Conservation (phyloP, 2,329 filamentous ascomycete genomes). For the Exophiala sp. region DNA sequence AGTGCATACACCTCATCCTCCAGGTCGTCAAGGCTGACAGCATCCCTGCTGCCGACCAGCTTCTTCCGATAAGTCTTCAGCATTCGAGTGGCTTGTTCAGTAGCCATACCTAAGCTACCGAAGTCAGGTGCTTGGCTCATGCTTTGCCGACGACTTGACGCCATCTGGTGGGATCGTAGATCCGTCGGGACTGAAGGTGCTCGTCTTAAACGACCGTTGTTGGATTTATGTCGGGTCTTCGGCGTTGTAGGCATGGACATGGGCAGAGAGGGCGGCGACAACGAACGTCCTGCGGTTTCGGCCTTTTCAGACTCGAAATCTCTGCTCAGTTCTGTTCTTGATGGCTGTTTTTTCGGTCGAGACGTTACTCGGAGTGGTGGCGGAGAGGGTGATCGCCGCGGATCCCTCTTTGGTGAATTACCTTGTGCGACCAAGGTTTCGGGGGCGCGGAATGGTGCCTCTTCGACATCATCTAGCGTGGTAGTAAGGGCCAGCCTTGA, state of each 20-base stretch:
- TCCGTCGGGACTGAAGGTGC: slow-evolving; percentile 43
- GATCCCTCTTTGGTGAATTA: slow-evolving; percentile 26
- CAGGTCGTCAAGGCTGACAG: slow-evolving; percentile 51
- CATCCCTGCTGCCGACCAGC: slow-evolving; percentile 40
- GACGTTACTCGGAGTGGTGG: slow-evolving; percentile 37
- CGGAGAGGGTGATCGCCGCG: slow-evolving; percentile 38
- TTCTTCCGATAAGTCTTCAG: slow-evolving; percentile 59
- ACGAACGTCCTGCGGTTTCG: slow-evolving; percentile 13
- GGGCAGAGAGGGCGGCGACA: slow-evolving; percentile 19
- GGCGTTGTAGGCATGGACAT: slow-evolving; percentile 26
- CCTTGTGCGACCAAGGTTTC: slow-evolving; percentile 31
- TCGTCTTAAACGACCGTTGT: slow-evolving; percentile 39
- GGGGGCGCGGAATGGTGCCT: slow-evolving; percentile 28
- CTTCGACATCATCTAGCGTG: slow-evolving; percentile 32
- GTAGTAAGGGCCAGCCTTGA: slow-evolving; percentile 50
- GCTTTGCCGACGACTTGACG: slow-evolving; percentile 31
- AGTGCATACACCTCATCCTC: slow-evolving; percentile 56
- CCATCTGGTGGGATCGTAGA: slow-evolving; percentile 45
- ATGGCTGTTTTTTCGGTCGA: slow-evolving; percentile 29
- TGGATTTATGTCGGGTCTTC: slow-evolving; percentile 32
- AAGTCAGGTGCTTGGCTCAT: slow-evolving; percentile 37
- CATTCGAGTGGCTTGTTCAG: slow-evolving; percentile 56
- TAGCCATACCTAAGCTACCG: slow-evolving; percentile 50
- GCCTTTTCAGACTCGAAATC: slow-evolving; percentile 5
- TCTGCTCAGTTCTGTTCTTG: slow-evolving; percentile 11